Conservation (phyloP, 768 basidiomycete species). For the Suillus variegatus region DNA sequence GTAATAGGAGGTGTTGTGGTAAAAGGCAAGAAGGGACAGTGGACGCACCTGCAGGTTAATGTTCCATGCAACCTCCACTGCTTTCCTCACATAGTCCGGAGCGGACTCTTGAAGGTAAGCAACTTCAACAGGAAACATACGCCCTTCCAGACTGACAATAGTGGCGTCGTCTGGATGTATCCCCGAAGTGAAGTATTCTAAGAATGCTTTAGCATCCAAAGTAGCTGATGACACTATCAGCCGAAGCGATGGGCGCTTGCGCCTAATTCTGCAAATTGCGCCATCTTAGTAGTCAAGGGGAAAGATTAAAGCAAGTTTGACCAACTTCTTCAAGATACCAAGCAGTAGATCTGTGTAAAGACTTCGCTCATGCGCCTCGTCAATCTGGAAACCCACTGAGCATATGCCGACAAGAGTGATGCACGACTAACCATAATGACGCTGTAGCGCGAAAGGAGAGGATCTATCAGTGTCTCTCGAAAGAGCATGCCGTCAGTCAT, state of each 20-base stretch:
- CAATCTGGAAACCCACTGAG: constrained; percentile 57
- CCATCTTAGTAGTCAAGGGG: neutral
- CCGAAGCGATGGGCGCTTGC: constrained; percentile 86
- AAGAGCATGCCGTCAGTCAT: constrained; percentile 99
- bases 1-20: neutral
- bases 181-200: constrained; percentile 82
- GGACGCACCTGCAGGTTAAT: constrained; percentile 70
- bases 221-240: constrained; percentile 96
- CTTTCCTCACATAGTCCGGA: constrained; percentile 78
- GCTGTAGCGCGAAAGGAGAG: constrained; percentile 88
- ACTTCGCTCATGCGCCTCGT: constrained; percentile 96
- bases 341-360: constrained; percentile 94
- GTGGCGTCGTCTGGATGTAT: constrained; percentile 68
- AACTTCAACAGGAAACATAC: constrained; percentile 93
- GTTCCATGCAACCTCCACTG: constrained; percentile 83
- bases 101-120: constrained; percentile 81
- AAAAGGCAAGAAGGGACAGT: neutral
- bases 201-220: constrained; percentile 86
- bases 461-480: constrained; percentile 90
- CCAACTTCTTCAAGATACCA: constrained; percentile 90
- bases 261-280: constrained; percentile 66
- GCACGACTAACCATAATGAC: constrained; percentile 80
- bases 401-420: neutral
- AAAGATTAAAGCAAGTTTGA: constrained; percentile 8
- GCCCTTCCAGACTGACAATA: constrained; percentile 89